Percentiles rank a stretch among this genome's conserved stretches.
phyloP scores from a whole-genome alignment of 2,329 filamentous ascomycete species.

The Bipolaris cookei region DNA sequence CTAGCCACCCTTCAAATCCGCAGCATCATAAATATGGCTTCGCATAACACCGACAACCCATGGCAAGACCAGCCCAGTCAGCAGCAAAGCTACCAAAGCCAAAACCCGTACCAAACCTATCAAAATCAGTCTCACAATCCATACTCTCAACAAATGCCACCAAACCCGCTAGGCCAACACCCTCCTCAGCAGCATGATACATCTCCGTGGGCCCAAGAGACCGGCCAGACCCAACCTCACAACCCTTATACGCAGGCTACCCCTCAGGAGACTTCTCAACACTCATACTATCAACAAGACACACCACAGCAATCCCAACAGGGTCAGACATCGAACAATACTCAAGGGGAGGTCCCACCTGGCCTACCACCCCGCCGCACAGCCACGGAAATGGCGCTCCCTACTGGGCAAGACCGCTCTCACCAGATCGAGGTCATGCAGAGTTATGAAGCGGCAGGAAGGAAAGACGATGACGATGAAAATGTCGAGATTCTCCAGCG shows the following conservation, averaged over 20 bases:
- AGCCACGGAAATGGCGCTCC: conserved; percentile 49
- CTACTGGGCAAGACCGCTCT: conserved; percentile 49
- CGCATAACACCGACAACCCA: conserved; percentile 29
- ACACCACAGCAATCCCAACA: conserved; percentile 13
- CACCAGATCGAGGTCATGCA: conserved; percentile 54
- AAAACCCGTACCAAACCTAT: conserved; percentile 33
- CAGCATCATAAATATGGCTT: conserved; percentile 23
- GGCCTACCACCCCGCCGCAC: conserved; percentile 38
- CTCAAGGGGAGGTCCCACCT: conserved; percentile 26
- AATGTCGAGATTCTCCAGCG: conserved; percentile 52
- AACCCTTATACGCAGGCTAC: conserved; percentile 13
- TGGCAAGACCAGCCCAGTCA: conserved; percentile 32
- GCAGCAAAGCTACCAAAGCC: conserved; percentile 26
- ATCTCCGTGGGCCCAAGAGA: conserved; percentile 20
- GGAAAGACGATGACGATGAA: conserved; percentile 49
- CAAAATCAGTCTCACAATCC: conserved; percentile 23
- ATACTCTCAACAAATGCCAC: conserved; percentile 13
- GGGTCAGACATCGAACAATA: conserved; percentile 6
- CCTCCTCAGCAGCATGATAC: conserved; percentile 17
- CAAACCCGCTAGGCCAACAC: conserved; percentile 12
- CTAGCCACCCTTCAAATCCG: neutral
- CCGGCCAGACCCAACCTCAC: conserved; percentile 14
- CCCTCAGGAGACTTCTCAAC: conserved; percentile 12
- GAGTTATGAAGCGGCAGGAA: conserved; percentile 45
- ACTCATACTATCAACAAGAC: conserved; percentile 13